These are phyloP conservation scores for Purpureocillium lavendulum DNA, from an alignment of 2,329 filamentous ascomycete species.

Conservation along the genomic window DNA sequence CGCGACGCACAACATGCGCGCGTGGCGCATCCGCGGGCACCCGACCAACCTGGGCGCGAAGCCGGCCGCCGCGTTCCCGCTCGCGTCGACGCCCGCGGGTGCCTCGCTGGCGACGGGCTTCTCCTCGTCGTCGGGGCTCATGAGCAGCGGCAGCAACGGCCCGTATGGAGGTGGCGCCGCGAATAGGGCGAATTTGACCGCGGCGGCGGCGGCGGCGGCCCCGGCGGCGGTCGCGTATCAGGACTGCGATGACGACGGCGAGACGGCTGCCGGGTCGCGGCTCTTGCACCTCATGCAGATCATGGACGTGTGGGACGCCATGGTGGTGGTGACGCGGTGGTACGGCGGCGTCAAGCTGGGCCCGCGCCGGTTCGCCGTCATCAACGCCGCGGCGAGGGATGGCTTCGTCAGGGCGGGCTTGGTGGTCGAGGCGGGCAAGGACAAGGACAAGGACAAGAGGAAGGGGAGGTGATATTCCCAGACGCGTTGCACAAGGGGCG, in stretches of 20 bases:
- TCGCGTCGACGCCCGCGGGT: too few species aligned
- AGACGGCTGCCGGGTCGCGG: conserved; percentile 81
- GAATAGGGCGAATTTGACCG: conserved; percentile 8
- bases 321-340: conserved; percentile 92
- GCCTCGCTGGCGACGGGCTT: too few species aligned
- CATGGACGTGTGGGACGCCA: conserved; percentile 87
- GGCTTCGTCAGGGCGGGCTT: conserved; percentile 71
- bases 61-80: too few species aligned
- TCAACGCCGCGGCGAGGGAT: conserved; percentile 80
- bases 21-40: conserved; percentile 74
- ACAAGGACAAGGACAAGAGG: conserved; percentile 32
- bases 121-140: too few species aligned
- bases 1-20: conserved; percentile 92
- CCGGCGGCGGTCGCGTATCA: conserved; percentile 43
- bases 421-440: conserved; percentile 26
- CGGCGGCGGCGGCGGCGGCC: conserved; percentile 19
- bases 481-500: too few species aligned
- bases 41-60: too few species aligned
- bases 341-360: conserved; percentile 88
- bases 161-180: too few species aligned
- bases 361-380: conserved; percentile 81
- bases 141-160: conserved; percentile 20
- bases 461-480: conserved; percentile 22
- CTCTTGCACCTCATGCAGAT: conserved; percentile 86
- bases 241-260: conserved; percentile 94